Conservation (phyloP, 805 yeast genomes). For the Groenewaldozyma tartarivorans region DNA sequence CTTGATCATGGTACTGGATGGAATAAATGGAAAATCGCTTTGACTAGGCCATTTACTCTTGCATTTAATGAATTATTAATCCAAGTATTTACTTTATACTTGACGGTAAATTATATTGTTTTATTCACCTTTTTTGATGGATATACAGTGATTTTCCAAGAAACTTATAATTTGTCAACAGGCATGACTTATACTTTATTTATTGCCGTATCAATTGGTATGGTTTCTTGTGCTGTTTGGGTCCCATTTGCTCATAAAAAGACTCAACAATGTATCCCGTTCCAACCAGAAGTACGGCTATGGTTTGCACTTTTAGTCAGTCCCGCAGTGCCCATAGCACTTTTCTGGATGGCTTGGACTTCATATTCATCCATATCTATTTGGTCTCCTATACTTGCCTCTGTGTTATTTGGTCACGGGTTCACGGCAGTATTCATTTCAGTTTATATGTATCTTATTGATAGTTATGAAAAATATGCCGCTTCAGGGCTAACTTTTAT, state of each 20-base stretch:
- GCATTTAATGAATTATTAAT: not conserved
- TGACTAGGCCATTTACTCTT: not conserved
- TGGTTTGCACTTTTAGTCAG: not conserved
- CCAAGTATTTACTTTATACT: not conserved
- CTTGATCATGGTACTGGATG: not conserved
- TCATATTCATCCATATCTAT: not conserved
- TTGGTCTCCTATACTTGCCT: not conserved
- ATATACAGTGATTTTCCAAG: not conserved
- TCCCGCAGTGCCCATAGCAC: not conserved
- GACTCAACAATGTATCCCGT: not conserved
- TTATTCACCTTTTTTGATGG: not conserved
- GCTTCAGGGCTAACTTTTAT: not conserved
- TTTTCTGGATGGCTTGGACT: not conserved
- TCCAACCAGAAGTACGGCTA: not conserved
- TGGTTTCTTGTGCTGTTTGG: too few species aligned
- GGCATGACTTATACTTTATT: not conserved
- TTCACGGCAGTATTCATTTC: not conserved
- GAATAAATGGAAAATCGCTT: not conserved
- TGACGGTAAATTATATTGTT: not conserved
- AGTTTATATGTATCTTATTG: not conserved
- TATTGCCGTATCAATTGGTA: not conserved
- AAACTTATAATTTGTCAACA: not conserved
- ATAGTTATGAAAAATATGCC: not conserved
- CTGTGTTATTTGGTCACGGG: not conserved
- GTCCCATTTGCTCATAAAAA: not conserved